A percentile compares a stretch with the other conserved stretches of the same genome.
These are phyloP conservation scores for Penicillium parvum DNA, from an alignment of 495 filamentous ascomycete species.

Conservation along the genomic window DNA sequence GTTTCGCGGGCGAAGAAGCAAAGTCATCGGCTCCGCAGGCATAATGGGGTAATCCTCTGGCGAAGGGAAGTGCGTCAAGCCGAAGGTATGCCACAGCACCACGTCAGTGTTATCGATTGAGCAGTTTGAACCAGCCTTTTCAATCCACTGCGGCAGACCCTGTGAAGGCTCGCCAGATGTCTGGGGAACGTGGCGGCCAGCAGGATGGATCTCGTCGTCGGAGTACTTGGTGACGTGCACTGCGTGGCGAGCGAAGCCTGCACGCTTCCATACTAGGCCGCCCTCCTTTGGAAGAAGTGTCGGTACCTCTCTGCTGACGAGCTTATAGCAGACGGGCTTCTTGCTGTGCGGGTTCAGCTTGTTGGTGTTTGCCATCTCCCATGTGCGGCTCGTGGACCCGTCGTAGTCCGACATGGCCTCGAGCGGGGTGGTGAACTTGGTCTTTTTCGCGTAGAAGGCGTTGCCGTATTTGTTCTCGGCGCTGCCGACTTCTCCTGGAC, in stretches of 20 bases:
- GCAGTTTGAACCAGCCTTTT: conserved; percentile 56
- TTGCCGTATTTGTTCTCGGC: conserved; percentile 88
- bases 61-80: conserved; percentile 84
- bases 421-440: conserved; percentile 68
- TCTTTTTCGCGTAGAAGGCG: conserved; percentile 89
- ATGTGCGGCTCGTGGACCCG: conserved; percentile 72
- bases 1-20: conserved; percentile 78
- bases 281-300: conserved; percentile 76
- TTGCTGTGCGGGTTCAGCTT: conserved; percentile 81
- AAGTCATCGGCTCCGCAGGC: conserved; percentile 85
- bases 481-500: conserved; percentile 65
- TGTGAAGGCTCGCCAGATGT: conserved; percentile 78
- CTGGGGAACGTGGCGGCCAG: conserved; percentile 90
- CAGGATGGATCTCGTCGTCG: conserved; percentile 86
- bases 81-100: conserved; percentile 96
- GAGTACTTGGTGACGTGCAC: conserved; percentile 85
- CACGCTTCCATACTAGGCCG: conserved; percentile 87
- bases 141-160: conserved; percentile 80
- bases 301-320: conserved; percentile 82
- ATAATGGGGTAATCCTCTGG: conserved; percentile 96
- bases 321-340: conserved; percentile 86
- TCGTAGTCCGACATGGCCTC: conserved; percentile 79
- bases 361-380: conserved; percentile 86
- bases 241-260: conserved; percentile 86
- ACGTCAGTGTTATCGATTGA: conserved; percentile 81